phyloP scores from a whole-genome alignment of 2,329 filamentous ascomycete species.

The Ophiostoma sp. region DNA sequence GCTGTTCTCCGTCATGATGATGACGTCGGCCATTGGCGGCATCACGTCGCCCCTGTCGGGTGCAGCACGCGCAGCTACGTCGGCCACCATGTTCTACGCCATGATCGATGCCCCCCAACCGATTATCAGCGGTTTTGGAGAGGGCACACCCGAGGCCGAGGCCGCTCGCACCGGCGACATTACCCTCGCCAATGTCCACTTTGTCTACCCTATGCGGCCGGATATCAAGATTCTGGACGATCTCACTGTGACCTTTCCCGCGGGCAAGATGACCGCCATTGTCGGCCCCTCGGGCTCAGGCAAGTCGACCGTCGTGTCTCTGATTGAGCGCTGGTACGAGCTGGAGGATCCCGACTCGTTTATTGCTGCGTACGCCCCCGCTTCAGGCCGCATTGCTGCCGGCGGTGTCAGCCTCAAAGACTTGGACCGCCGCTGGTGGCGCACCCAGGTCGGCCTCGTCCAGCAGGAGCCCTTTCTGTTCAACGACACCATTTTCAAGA shows the following conservation, averaged over 20 bases:
- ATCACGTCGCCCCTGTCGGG: constrained; percentile 54
- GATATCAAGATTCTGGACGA: constrained; percentile 46
- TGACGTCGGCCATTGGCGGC: constrained; percentile 51
- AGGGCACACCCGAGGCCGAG: constrained; percentile 32
- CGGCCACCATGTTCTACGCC: constrained; percentile 52
- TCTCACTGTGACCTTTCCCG: constrained; percentile 49
- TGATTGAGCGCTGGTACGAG: constrained; percentile 68
- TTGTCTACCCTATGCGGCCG: constrained; percentile 56
- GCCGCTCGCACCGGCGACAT: constrained; percentile 45
- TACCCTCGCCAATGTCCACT: constrained; percentile 57
- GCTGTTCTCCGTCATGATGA: constrained; percentile 54
- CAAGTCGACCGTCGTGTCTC: constrained; percentile 70
- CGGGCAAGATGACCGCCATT: constrained; percentile 71
- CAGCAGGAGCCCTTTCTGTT: constrained; percentile 43
- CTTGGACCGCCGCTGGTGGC: constrained; percentile 58
- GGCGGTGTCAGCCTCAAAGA: constrained; percentile 34
- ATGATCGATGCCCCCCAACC: constrained; percentile 44
- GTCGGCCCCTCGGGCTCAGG: constrained; percentile 78
- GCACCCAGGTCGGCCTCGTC: constrained; percentile 43
- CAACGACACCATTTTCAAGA: constrained; percentile 46
- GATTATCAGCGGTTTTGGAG: constrained; percentile 34
- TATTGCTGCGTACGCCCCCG: neutral
- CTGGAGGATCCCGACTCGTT: constrained; percentile 33
- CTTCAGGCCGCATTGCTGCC: constrained; percentile 21
- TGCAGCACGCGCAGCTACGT: constrained; percentile 49